These are phyloP conservation scores for Keithomyces neogunnii DNA, from an alignment of 2,329 filamentous ascomycete species.

Conservation along the genomic window DNA sequence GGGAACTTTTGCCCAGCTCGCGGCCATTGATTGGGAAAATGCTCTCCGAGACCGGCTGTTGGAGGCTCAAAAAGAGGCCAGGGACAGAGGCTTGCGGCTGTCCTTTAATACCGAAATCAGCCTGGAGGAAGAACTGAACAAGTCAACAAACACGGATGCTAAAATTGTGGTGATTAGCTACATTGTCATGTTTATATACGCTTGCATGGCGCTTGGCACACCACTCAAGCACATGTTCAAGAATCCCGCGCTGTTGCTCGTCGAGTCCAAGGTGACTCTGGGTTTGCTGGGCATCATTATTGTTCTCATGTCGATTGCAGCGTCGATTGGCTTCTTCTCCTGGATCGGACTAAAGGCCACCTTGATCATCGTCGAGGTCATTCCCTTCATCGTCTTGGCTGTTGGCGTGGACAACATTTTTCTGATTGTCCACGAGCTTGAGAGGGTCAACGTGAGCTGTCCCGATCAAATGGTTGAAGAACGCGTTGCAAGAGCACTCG, in stretches of 20 bases:
- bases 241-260: slow-evolving; percentile 76
- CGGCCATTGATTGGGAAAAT: slow-evolving; percentile 84
- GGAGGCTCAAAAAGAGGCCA: slow-evolving; percentile 72
- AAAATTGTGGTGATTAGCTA: slow-evolving; percentile 97
- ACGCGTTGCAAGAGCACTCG: slow-evolving; percentile 78
- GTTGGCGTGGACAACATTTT: slow-evolving; percentile 99
- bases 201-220: slow-evolving; percentile 83
- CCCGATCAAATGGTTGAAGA: slow-evolving; percentile 83
- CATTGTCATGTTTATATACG: slow-evolving; percentile 97
- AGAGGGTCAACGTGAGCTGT: slow-evolving; percentile 85
- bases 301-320: slow-evolving; percentile 93
- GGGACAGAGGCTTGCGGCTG: slow-evolving; percentile 67
- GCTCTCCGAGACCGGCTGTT: slow-evolving; percentile 66
- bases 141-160: slow-evolving; percentile 95
- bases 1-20: slow-evolving; percentile 58
- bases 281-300: slow-evolving; percentile 93
- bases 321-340: slow-evolving; percentile 91
- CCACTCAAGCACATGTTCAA: slow-evolving; percentile 69
- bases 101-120: slow-evolving; percentile 96
- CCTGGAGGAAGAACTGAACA: slow-evolving; percentile 90
- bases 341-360: slow-evolving; percentile 89
- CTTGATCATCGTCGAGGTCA: slow-evolving; percentile 95
- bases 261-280: slow-evolving; percentile 93
- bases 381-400: slow-evolving; percentile 91
- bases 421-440: slow-evolving; percentile 95